phyloP scores from a whole-genome alignment of 306 rosid species.

The Urtica urens region DNA sequence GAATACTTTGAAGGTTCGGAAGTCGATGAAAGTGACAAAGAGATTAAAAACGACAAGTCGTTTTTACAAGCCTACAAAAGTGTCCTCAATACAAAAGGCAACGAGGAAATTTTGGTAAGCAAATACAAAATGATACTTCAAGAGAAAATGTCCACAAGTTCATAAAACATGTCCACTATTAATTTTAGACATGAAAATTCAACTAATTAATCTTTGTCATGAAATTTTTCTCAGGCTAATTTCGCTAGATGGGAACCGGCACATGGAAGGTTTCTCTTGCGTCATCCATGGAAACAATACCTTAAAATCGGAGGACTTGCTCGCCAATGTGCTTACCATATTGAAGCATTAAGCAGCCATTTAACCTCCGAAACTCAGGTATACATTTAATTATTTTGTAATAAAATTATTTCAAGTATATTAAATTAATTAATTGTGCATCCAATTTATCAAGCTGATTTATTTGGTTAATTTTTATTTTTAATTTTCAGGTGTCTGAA shows the following conservation, averaged over 20 bases:
- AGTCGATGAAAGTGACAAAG: constrained; percentile 17
- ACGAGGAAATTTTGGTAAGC: constrained; percentile 60
- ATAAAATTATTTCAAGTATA: no score
- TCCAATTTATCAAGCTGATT: not conserved
- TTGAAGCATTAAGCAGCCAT: constrained; percentile 53
- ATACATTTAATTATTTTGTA: no score
- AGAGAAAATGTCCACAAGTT: no score
- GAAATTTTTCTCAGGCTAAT: constrained; percentile 40
- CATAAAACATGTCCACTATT: no score
- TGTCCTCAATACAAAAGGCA: constrained; percentile 57
- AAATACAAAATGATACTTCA: not conserved
- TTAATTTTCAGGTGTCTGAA: constrained; percentile 26
- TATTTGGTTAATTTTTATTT: not conserved
- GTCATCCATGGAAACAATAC: constrained; percentile 87
- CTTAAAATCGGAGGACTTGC: constrained; percentile 61
- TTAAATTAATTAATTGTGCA: no score
- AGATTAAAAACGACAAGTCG: constrained; percentile 23
- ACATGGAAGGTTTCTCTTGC: constrained; percentile 60
- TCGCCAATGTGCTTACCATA: constrained; percentile 63
- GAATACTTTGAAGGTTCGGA: constrained; percentile 36
- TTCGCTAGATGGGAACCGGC: constrained; percentile 94
- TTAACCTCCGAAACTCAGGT: constrained; percentile 40
- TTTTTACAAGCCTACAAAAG: constrained; percentile 46
- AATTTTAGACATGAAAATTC: constrained; percentile 2
- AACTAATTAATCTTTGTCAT: constrained; percentile 4